Evolutionary conservation across 2,329 filamentous ascomycete genomes (phyloP).

Genomic region (Clarireedia homoeocarpa): DNA sequence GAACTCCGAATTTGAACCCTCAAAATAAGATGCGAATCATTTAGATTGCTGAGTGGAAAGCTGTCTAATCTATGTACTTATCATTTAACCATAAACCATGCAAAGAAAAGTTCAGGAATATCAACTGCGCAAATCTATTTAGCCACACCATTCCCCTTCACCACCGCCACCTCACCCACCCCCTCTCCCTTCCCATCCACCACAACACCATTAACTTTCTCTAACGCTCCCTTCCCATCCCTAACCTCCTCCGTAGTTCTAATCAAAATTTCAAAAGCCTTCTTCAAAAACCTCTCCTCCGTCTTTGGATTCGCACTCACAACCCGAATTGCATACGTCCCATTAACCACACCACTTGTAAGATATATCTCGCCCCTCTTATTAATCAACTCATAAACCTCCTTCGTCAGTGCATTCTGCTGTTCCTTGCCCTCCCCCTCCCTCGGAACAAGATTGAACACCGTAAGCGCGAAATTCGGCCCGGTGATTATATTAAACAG

Average conservation of each 20-base stretch:
- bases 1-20: no score
- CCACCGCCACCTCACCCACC: neutral
- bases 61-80: no score
- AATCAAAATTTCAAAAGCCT: constrained; percentile 68
- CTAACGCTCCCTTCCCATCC: constrained; percentile 7
- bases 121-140: no score
- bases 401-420: constrained; percentile 61
- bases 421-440: constrained; percentile 34
- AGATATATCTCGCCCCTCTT: constrained; percentile 70
- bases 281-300: constrained; percentile 64
- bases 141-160: neutral
- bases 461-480: constrained; percentile 71
- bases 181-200: constrained; percentile 13
- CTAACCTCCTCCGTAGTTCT: constrained; percentile 27
- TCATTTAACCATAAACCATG: no score
- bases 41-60: no score
- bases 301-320: constrained; percentile 64
- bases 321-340: constrained; percentile 71
- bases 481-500: constrained; percentile 69
- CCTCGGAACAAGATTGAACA: constrained; percentile 55
- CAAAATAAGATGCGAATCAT: no score
- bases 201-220: neutral
- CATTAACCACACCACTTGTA: constrained; percentile 67
- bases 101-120: no score
- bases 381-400: constrained; percentile 70